A percentile compares a stretch with the other conserved stretches of the same genome.
Evolutionary conservation across 768 basidiomycete genomes (phyloP).

Genomic region (Leccinum pellstonianum): DNA sequence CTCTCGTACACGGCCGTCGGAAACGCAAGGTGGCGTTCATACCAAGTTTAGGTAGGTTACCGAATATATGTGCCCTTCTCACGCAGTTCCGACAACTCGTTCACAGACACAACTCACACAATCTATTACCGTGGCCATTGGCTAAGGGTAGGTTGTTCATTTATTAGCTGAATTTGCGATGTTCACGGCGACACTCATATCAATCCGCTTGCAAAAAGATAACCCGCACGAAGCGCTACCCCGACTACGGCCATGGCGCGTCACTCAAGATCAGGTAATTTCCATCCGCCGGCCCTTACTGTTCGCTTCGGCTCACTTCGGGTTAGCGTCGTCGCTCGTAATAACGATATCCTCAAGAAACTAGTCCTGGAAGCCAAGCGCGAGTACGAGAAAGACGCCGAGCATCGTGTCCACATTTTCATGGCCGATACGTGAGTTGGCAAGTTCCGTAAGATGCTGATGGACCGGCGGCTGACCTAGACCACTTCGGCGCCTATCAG

Average conservation of each 20-base stretch:
- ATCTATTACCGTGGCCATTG: slow-evolving; percentile 90
- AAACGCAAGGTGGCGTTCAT: slow-evolving; percentile 83
- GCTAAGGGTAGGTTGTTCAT: slow-evolving; percentile 59
- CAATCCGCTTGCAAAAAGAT: slow-evolving; percentile 47
- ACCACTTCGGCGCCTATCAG: slow-evolving; percentile 32
- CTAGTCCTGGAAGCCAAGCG: slow-evolving; percentile 85
- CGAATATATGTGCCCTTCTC: slow-evolving; percentile 12
- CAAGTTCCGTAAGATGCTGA: slow-evolving; percentile 9
- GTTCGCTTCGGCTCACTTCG: slow-evolving; percentile 19
- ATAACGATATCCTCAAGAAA: slow-evolving; percentile 83
- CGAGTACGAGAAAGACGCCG: slow-evolving; percentile 88
- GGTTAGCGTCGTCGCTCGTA: slow-evolving; percentile 79
- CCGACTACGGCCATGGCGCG: slow-evolving; percentile 71
- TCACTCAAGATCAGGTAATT: slow-evolving; percentile 77
- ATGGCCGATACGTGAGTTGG: slow-evolving; percentile 79
- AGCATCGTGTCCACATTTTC: slow-evolving; percentile 87
- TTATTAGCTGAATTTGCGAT: slow-evolving; percentile 6
- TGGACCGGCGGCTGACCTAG: not conserved
- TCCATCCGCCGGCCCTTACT: slow-evolving; percentile 4
- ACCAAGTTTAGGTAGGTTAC: slow-evolving; percentile 70
- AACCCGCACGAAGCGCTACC: slow-evolving; percentile 74
- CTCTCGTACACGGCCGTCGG: slow-evolving; percentile 62
- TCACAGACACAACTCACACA: slow-evolving; percentile 78
- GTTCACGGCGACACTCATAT: slow-evolving; percentile 20
- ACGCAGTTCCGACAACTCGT: slow-evolving; percentile 17